Evolutionary conservation across 805 yeast genomes (phyloP).

Genomic region (Ascoidea tarda): DNA sequence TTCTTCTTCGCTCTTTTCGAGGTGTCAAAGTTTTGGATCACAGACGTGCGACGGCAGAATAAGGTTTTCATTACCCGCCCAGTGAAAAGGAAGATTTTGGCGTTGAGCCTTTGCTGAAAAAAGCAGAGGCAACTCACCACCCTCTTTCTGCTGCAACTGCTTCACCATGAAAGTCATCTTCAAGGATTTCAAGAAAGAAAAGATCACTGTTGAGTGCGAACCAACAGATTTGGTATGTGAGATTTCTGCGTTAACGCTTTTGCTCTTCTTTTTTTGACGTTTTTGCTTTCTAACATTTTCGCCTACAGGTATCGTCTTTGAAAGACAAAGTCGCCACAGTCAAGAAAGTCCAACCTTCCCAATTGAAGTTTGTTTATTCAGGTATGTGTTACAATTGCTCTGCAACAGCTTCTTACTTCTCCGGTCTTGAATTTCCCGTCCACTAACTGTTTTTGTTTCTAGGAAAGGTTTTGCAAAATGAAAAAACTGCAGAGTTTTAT

Average conservation of each 20-base stretch:
- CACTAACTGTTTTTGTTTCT: neutral
- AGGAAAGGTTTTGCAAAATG: constrained; percentile 78
- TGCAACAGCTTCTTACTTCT: neutral
- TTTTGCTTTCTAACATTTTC: neutral
- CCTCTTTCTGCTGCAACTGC: neutral
- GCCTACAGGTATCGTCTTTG: constrained; percentile 37
- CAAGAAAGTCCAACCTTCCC: constrained; percentile 55
- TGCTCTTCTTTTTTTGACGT: neutral
- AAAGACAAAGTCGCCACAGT: constrained; percentile 60
- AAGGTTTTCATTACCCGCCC: no score
- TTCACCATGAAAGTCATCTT: constrained; percentile 58
- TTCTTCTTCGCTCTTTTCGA: no score
- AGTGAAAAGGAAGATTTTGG: no score
- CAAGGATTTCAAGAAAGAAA: constrained; percentile 89
- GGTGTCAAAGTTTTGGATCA: no score
- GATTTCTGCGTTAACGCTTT: neutral
- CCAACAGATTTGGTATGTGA: constrained; percentile 45
- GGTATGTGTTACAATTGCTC: constrained; percentile 25
- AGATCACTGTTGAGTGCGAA: constrained; percentile 68
- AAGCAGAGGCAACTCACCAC: neutral
- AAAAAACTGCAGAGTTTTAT: constrained; percentile 53
- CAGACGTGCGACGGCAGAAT: no score
- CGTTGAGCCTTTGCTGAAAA: neutral
- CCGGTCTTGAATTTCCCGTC: neutral
- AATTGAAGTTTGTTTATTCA: constrained; percentile 82